Evolutionary conservation across 2,329 filamentous ascomycete genomes (phyloP).

Genomic region (Colletotrichum tamarilloi): DNA sequence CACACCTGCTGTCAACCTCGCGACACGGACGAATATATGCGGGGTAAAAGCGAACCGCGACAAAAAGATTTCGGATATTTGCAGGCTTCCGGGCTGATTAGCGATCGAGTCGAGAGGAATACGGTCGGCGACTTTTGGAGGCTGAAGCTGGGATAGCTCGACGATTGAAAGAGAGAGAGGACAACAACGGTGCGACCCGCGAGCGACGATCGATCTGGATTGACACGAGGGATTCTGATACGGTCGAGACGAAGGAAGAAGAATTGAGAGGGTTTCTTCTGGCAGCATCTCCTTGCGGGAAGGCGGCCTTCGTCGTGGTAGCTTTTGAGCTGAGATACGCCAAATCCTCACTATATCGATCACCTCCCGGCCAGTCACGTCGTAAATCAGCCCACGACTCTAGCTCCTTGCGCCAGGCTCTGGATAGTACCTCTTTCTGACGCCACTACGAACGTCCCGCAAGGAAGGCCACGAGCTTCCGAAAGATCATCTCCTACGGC

Average conservation of each 20-base stretch:
- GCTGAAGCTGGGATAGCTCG: conserved; percentile 4
- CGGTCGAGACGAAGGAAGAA: background rate
- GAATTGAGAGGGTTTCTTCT: background rate
- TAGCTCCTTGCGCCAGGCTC: background rate
- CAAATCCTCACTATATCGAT: background rate
- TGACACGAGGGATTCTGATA: background rate
- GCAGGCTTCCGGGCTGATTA: background rate
- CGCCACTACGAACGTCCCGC: background rate
- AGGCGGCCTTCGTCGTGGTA: background rate
- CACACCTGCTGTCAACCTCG: background rate
- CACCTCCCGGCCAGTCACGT: background rate
- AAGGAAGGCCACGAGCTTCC: background rate
- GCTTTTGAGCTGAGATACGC: background rate
- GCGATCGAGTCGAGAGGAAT: background rate
- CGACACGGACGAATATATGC: background rate
- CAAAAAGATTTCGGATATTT: background rate
- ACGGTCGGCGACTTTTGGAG: conserved; percentile 8
- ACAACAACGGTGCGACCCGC: background rate
- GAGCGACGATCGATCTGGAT: background rate
- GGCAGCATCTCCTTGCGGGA: background rate
- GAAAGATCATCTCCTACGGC: no score
- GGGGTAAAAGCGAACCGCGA: background rate
- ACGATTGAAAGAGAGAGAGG: background rate
- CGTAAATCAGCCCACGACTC: background rate
- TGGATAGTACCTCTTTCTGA: background rate